phyloP scores from a whole-genome alignment of 139 green algal genomes.

The Chlorella sp. region DNA sequence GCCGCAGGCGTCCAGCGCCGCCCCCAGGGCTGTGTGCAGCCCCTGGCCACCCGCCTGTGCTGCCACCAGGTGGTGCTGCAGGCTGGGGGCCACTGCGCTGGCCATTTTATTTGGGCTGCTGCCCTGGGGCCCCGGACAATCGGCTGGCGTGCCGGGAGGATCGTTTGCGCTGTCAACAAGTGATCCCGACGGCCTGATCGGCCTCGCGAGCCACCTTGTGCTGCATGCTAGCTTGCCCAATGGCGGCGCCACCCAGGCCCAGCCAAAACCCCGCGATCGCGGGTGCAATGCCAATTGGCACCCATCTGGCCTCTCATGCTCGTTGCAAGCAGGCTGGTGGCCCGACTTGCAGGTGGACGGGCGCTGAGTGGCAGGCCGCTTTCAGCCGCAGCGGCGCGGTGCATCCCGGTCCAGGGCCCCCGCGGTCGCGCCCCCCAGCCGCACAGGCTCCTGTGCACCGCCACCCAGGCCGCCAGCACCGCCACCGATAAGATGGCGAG shows the following conservation, averaged over 20 bases:
- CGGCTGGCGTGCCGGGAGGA: too few relatives aligned
- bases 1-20: neutral
- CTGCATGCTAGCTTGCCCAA: too few relatives aligned
- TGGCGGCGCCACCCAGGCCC: too few relatives aligned
- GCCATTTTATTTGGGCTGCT: too few relatives aligned
- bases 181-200: too few relatives aligned
- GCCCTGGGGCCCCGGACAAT: too few relatives aligned
- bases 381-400: neutral
- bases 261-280: too few relatives aligned
- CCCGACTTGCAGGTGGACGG: neutral
- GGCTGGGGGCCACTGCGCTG: too few relatives aligned
- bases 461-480: neutral
- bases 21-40: neutral
- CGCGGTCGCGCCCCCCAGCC: neutral
- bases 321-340: neutral
- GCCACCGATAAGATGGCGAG: slow-evolving; percentile 32
- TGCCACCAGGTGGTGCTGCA: neutral
- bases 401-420: neutral
- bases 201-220: too few relatives aligned
- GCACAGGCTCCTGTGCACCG: neutral
- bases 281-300: too few relatives aligned
- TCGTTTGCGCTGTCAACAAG: too few relatives aligned
- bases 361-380: neutral
- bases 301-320: neutral
- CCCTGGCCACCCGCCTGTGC: neutral